Evolutionary conservation across 202 grass and related monocot species (phyloP), one percentile per base, ranked within the genome.

Genomic region (Musa balbisiana): DNA sequence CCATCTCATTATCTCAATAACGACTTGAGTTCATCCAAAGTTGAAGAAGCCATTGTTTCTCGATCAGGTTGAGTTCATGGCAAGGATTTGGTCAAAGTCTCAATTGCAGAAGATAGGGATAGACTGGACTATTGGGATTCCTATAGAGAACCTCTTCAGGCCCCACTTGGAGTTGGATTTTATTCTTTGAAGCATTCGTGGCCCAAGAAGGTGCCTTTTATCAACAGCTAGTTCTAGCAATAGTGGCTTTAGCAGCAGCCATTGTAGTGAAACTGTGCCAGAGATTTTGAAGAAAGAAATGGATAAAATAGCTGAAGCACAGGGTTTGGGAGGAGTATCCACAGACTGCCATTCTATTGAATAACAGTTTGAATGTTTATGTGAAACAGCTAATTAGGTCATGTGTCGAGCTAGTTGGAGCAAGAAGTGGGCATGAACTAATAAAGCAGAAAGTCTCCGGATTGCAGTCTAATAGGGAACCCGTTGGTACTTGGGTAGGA

Each of bases 101-200:
- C 25, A 73, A 72, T 67, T 67, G 65, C 62, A 72, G 51, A 74
- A 55, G 14, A 52, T 75, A 53, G 58, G 3, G 77, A 79, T 13
- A 24, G 49, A 17, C 20, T 67, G 52, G 59, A 59, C 49, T 3
- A 49, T 75, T 21, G 60, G 33, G 16, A 59, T 26, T 71, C 27
- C 53, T 11, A 10, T 16, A 80, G 54, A 73, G 49, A 56, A 79
- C 76, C 74, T 1, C 62, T 98, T 69, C 77, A 84, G 77, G 88
- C 88, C 73, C 94, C 90, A 62, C 83, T 91, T 85, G 88, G 90
- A 12, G 85, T 91, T 80, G 86, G 83, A 11, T 91, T 98, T 66
- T 78, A 81, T 52, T 56, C 80, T 80, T 74, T 74, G 75, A 51
- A 88, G 78, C 82, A 83, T 78, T 54, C 77, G 73, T 76, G 76